Evolutionary conservation across 805 yeast genomes (phyloP).

Genomic region (Groenewaldozyma tartarivorans): DNA sequence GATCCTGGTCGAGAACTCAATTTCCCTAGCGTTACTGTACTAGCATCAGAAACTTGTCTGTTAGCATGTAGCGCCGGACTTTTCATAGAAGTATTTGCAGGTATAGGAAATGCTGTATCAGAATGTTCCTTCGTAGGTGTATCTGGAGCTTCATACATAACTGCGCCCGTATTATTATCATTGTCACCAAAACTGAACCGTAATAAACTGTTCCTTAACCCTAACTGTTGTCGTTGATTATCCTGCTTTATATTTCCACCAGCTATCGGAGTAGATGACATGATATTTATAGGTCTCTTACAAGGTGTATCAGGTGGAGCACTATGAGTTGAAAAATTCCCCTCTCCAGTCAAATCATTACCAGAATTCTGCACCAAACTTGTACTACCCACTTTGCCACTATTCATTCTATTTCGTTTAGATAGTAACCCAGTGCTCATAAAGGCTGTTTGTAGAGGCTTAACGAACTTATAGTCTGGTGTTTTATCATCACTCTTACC

Average conservation of each 20-base stretch:
- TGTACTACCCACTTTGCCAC: too few relatives aligned
- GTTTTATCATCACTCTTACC: slow-evolving; percentile 33
- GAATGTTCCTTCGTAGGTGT: neutral
- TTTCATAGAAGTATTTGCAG: neutral
- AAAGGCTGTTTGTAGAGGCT: slow-evolving; percentile 81
- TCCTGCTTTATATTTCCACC: slow-evolving; percentile 1
- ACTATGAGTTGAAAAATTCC: neutral
- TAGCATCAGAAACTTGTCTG: slow-evolving; percentile 17
- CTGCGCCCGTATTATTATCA: neutral
- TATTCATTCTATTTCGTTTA: slow-evolving; percentile 41
- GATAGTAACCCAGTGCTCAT: slow-evolving; percentile 63
- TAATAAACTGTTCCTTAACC: neutral
- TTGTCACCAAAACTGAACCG: neutral
- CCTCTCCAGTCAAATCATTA: slow-evolving; percentile 15
- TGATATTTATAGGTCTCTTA: slow-evolving; percentile 31
- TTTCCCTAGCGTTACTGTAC: slow-evolving; percentile 18
- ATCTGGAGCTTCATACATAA: neutral
- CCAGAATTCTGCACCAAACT: too few relatives aligned
- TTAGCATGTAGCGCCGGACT: slow-evolving; percentile 13
- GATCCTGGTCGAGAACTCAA: neutral
- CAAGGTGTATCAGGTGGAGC: slow-evolving; percentile 58
- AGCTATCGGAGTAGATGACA: slow-evolving; percentile 12
- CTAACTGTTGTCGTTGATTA: neutral
- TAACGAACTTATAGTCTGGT: slow-evolving; percentile 60
- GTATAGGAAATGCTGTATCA: neutral